Percentiles rank a stretch among this genome's conserved stretches.
Conservation (phyloP, 1,139 yeast genomes). For the Kodamaea plutei region DNA sequence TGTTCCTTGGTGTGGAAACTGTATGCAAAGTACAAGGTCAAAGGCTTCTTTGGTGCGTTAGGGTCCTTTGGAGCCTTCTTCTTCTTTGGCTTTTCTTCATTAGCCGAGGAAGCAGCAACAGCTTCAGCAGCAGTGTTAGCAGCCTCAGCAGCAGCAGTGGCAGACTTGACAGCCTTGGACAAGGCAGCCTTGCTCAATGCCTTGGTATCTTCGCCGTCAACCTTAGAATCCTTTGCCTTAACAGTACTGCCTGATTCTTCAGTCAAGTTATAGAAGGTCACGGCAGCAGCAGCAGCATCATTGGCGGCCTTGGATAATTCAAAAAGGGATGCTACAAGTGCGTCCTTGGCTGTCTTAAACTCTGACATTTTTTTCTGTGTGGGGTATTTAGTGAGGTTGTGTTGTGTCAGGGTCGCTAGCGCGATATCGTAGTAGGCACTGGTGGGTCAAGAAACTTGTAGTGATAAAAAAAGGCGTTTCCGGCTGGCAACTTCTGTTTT, state of each 20-base stretch:
- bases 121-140: conserved; percentile 15
- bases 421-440: conserved; percentile 2
- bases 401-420: conserved; percentile 7
- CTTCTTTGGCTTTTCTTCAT: conserved; percentile 36
- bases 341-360: conserved; percentile 38
- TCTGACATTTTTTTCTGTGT: conserved; percentile 25
- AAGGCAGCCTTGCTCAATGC: conserved; percentile 1
- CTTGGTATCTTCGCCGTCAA: conserved; percentile 2
- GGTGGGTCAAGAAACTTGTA: conserved; percentile 4
- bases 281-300: conserved; percentile 74
- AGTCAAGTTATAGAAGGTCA: conserved; percentile 63
- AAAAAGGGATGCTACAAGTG: conserved; percentile 71
- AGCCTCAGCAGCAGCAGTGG: conserved; percentile 6
- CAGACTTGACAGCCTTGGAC: conserved; percentile 10
- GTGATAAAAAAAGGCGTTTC: conserved; percentile 5
- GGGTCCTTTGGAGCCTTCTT: conserved; percentile 55
- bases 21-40: conserved; percentile 80
- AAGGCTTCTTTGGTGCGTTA: conserved; percentile 60
- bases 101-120: conserved; percentile 16
- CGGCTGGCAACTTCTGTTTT: too few relatives aligned
- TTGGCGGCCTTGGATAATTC: conserved; percentile 78
- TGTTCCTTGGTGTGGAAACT: conserved; percentile 60
- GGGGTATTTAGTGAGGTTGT: too few relatives aligned
- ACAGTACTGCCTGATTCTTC: conserved; percentile 31
- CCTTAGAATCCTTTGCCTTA: conserved; percentile 27